Base-by-base conservation (phyloP, 805 yeast species). In the Sugiyamaella floridensis region DNA sequence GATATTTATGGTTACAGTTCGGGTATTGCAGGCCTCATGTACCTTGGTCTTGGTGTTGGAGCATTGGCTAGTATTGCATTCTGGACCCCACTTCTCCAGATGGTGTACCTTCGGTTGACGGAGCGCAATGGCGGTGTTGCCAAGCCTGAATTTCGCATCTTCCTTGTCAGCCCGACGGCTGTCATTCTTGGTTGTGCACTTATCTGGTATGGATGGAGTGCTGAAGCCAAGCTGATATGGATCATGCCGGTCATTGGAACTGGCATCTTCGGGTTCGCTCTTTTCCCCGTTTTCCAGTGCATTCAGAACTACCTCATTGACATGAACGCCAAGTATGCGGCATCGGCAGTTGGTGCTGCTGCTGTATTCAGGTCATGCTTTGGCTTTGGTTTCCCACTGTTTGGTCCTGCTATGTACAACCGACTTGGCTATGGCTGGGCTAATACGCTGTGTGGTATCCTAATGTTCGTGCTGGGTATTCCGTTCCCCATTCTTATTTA, bases 191-290 rank as follows among this genome's bases (percentile, higher is more conserved):
- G 88, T 0, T 71, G 74, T 12, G 89, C 88, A 0, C 68, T 83
- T 43, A 69, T 84, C 55, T 80, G 86, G 80, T 82, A 80, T 60
- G 89, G 89, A 14, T 84, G 89, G 89, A 76, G 83, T 34, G 83
- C 85, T 1, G 70, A 81, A 60, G 70, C 76, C 32, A 63, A 76
- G 29, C 61, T 80, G 44, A 80, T 74, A 49, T 84, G 85, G 83
- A 74, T 83, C 42, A 78, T 82, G 73, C 85, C 87, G 0, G 69
- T 72, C 29, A 69, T 83, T 29, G 90, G 89, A 2, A 73, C 81
- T 15, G 76, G 71, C 3, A 68, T 85, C 20, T 82, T 82, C 63
- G 83, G 83, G 1, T 75, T 77, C 60, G 80, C 81, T 1, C 66
- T 82, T 42, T 76, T 81, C 52, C 78, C 82, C 4, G 81, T 81